Evolutionary conservation across 768 basidiomycete genomes (phyloP).

Genomic region (Kwoniella sp.): DNA sequence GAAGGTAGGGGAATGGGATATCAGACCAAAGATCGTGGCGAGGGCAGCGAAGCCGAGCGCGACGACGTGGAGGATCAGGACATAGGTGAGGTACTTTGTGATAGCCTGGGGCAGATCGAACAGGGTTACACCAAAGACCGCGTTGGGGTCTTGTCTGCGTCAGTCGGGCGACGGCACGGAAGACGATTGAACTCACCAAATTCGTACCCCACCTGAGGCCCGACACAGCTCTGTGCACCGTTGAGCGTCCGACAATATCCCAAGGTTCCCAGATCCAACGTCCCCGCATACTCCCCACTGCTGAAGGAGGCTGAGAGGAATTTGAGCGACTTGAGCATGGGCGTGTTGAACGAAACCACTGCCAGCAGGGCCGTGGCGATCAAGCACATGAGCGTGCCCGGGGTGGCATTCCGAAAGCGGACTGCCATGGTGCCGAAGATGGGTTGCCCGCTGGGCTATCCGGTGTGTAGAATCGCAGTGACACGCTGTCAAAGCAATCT

Average conservation of each 20-base stretch:
- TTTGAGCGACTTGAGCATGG: constrained; percentile 79
- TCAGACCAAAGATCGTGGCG: constrained; percentile 73
- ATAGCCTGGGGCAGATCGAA: constrained; percentile 70
- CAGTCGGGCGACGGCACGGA: too few relatives aligned
- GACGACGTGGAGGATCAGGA: constrained; percentile 83
- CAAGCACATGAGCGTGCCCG: constrained; percentile 79
- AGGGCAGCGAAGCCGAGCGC: constrained; percentile 70
- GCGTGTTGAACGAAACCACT: constrained; percentile 84
- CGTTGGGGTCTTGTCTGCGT: constrained; percentile 88
- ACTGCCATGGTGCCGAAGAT: constrained; percentile 48
- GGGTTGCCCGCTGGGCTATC: too few relatives aligned
- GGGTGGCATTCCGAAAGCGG: constrained; percentile 68
- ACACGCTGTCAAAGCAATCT: too few relatives aligned
- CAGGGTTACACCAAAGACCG: constrained; percentile 64
- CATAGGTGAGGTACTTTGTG: constrained; percentile 94
- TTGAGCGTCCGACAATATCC: constrained; percentile 66
- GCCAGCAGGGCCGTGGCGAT: constrained; percentile 73
- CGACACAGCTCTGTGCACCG: constrained; percentile 62
- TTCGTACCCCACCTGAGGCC: constrained; percentile 76
- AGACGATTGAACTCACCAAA: constrained; percentile 80
- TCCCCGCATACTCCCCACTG: constrained; percentile 39
- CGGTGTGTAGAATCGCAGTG: too few relatives aligned
- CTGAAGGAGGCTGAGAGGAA: constrained; percentile 60
- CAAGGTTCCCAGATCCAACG: constrained; percentile 76
- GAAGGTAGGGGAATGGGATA: constrained; percentile 78